Base-by-base conservation (phyloP, 805 yeast genomes). In the Nakazawaea siamensis region DNA sequence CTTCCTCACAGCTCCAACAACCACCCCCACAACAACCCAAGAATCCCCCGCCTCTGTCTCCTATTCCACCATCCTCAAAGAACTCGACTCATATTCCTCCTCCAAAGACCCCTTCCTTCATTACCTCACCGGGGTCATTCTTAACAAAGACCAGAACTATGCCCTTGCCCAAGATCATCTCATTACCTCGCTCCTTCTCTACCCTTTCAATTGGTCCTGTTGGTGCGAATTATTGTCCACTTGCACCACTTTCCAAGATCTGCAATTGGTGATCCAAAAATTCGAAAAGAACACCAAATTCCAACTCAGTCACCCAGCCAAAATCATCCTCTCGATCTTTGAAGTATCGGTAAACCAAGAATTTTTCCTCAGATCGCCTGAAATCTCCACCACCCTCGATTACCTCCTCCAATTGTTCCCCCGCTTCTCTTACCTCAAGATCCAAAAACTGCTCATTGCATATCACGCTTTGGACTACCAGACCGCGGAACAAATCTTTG, bases 201-300 rank as follows among this genome's bases (percentile, higher is more conserved):
- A 79, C 46, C 95, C 97, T 0, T 82, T 68, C 54, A 90, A 90
- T 54, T 92, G 98, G 98, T 73, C 88, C 36, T 81, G 92, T 39
- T 92, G 97, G 97, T 66, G 70, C 38, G 97, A 90, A 50, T 62
- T 92, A 26, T 60, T 76, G 10, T 61, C 73, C 4, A 74, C 84
- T 35, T 57, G 85, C 19, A 56, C 71, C 6, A 68, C 74, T 20
- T 66, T 76, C 36, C 81, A 79, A 40, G 83, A 81, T 36, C 80
- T 85, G 0, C 38, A 60, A 31, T 45, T 48, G 35, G 48, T 68
- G 42, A 42, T 65, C 27, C 50, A 58, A 41, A 55, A 61, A 43
- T 50, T 67, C 42, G 52, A 62, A 29, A 49, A 54, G n/a, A 51
- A 61, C 20, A 53, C 61, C 14, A 50, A 51, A 18, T 49, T 57